Evolutionary conservation across 2,329 filamentous ascomycete species (phyloP).

Genomic region (Elsinoe necatrix): DNA sequence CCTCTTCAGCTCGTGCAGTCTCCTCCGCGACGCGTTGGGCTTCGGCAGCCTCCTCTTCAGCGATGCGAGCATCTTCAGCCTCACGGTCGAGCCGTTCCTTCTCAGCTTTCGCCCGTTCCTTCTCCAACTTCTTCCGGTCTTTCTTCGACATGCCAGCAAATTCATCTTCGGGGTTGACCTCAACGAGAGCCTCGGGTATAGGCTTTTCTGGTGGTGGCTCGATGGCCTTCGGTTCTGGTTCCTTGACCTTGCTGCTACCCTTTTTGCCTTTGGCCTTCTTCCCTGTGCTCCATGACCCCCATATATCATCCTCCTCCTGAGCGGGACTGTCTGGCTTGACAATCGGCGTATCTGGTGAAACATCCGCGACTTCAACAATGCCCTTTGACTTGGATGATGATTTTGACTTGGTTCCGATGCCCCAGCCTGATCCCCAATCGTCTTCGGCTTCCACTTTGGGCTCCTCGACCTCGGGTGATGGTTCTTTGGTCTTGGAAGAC

Average conservation of each 20-base stretch:
- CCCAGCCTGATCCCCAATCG: conserved; percentile 50
- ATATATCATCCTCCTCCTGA: conserved; percentile 28
- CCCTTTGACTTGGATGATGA: conserved; percentile 41
- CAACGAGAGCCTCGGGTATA: conserved; percentile 30
- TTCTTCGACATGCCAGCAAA: conserved; percentile 30
- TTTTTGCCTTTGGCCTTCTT: conserved; percentile 52
- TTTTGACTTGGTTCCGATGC: conserved; percentile 47
- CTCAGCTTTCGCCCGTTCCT: conserved; percentile 41
- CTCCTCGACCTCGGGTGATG: conserved; percentile 33
- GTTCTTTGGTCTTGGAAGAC: conserved; percentile 24
- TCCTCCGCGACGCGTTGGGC: not conserved
- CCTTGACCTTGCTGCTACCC: conserved; percentile 36
- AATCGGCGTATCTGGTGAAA: conserved; percentile 29
- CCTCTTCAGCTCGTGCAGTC: conserved; percentile 15
- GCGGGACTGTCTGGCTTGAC: conserved; percentile 33
- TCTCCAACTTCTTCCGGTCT: conserved; percentile 29
- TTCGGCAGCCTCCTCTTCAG: conserved; percentile 14
- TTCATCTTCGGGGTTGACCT: conserved; percentile 30
- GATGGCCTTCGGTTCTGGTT: not conserved
- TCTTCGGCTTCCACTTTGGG: conserved; percentile 42
- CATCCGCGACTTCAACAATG: conserved; percentile 30
- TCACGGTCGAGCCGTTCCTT: conserved; percentile 26
- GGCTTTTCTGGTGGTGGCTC: conserved; percentile 41
- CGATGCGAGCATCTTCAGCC: conserved; percentile 13
- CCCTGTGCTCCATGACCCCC: conserved; percentile 30